phyloP scores from a whole-genome alignment of 2,329 filamentous ascomycete species.

The Ophiocordyceps polyrhachis-furcata region DNA sequence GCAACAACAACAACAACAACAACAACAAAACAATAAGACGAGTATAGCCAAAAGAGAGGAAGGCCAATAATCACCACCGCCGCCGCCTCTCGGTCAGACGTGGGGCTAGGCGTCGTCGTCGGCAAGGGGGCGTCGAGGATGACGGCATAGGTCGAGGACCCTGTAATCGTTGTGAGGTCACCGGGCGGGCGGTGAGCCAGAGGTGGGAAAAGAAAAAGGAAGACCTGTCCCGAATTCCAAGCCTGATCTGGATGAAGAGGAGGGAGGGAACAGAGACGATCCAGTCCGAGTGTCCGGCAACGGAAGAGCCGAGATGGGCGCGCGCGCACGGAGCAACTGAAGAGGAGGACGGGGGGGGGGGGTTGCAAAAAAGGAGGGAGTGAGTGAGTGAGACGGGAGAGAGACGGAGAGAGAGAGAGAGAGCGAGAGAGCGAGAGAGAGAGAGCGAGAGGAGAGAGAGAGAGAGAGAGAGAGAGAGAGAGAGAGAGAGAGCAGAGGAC shows the following conservation, averaged over 20 bases:
- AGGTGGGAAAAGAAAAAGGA: not conserved
- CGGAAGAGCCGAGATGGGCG: too few species aligned
- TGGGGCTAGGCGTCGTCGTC: slow-evolving; percentile 2
- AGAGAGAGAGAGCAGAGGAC: too few species aligned
- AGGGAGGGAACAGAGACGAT: too few species aligned
- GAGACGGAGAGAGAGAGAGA: not conserved
- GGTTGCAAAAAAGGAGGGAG: not conserved
- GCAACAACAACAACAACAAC: too few species aligned
- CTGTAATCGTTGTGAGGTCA: too few species aligned
- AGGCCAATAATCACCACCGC: not conserved
- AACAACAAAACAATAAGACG: too few species aligned
- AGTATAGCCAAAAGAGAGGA: slow-evolving; percentile 13
- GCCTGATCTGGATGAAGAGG: too few species aligned
- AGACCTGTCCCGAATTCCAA: too few species aligned
- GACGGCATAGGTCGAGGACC: not conserved
- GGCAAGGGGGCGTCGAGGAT: not conserved
- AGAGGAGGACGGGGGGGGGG: not conserved
- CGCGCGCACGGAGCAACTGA: not conserved
- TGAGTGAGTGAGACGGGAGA: not conserved
- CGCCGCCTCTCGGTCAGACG: slow-evolving; percentile 4
- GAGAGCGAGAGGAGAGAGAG: not conserved
- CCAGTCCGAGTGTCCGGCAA: too few species aligned
- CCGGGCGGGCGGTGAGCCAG: not conserved
- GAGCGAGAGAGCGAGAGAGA: not conserved
- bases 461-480: too few species aligned